These are phyloP conservation scores for Drechslera avenae DNA, from an alignment of 2,329 filamentous ascomycete genomes.

Conservation along the genomic window DNA sequence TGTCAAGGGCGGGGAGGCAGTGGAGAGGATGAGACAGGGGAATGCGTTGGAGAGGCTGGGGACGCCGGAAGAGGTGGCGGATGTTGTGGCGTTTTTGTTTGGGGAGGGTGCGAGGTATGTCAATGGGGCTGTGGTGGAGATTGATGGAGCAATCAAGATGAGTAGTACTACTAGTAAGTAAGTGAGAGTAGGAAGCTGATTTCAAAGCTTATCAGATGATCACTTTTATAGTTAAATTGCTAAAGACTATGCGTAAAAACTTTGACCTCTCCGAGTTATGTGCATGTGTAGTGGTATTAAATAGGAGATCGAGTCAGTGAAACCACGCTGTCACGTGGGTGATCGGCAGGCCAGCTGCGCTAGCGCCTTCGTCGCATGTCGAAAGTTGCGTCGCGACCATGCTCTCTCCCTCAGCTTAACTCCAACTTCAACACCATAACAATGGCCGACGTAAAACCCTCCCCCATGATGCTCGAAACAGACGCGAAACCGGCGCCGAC, in stretches of 20 bases:
- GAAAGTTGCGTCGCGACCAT: slow-evolving; percentile 25
- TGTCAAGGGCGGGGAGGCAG: slow-evolving; percentile 53
- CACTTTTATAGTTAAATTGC: too few relatives aligned
- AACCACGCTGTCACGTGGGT: slow-evolving; percentile 55
- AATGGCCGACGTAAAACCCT: slow-evolving; percentile 39
- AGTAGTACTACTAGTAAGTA: slow-evolving; percentile 34
- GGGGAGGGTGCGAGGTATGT: slow-evolving; percentile 54
- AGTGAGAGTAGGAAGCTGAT: too few relatives aligned
- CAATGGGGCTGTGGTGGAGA: slow-evolving; percentile 55
- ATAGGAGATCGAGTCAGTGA: not conserved
- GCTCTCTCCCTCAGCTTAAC: not conserved
- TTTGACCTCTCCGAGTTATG: too few relatives aligned
- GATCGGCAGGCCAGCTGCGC: slow-evolving; percentile 4
- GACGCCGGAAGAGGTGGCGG: slow-evolving; percentile 55
- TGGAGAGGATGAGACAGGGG: slow-evolving; percentile 47
- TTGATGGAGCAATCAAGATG: slow-evolving; percentile 53
- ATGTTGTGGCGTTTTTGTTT: slow-evolving; percentile 58
- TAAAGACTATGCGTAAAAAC: too few relatives aligned
- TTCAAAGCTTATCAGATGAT: too few relatives aligned
- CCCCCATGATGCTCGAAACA: not conserved
- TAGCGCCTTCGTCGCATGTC: slow-evolving; percentile 17
- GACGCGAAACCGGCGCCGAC: slow-evolving; percentile 24
- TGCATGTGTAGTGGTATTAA: not conserved
- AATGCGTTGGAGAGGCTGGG: slow-evolving; percentile 53
- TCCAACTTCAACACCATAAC: slow-evolving; percentile 19